phyloP scores from a whole-genome alignment of 2,329 filamentous ascomycete species.

The Venturia aucupariae region DNA sequence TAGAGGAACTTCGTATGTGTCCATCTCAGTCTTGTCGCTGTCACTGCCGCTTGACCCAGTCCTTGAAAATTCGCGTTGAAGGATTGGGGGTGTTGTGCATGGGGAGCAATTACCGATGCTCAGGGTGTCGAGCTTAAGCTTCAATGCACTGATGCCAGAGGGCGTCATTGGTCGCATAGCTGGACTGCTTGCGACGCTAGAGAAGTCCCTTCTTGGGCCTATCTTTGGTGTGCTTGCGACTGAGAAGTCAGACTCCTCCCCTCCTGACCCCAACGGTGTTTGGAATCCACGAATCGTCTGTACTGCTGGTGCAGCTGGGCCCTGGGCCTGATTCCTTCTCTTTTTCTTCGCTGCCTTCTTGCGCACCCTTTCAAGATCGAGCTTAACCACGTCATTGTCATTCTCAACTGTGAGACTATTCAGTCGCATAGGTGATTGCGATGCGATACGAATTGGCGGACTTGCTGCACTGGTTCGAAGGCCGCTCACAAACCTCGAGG shows the following conservation, averaged over 20 bases:
- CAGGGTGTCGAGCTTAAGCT: conserved; percentile 70
- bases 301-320: conserved; percentile 28
- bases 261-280: conserved; percentile 42
- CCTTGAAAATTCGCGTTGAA: conserved; percentile 39
- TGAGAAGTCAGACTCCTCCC: conserved; percentile 47
- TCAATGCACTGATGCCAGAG: conserved; percentile 69
- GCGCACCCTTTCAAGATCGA: conserved; percentile 29
- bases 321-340: conserved; percentile 27
- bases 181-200: conserved; percentile 44
- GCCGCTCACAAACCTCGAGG: background rate
- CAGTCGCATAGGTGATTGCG: conserved; percentile 14
- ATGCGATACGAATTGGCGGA: conserved; percentile 16
- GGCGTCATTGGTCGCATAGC: conserved; percentile 41
- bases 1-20: conserved; percentile 76
- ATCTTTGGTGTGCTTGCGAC: conserved; percentile 33
- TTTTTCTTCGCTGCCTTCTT: conserved; percentile 31
- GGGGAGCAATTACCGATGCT: conserved; percentile 47
- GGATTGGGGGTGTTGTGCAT: conserved; percentile 9
- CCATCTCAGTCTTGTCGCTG: conserved; percentile 61
- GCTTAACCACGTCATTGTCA: conserved; percentile 21
- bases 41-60: conserved; percentile 47
- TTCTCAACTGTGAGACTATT: background rate
- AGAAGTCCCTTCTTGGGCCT: conserved; percentile 34
- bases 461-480: conserved; percentile 4
- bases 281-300: conserved; percentile 40